phyloP scores from a whole-genome alignment of 2,329 filamentous ascomycete species.

The Dissoconium aciculare region DNA sequence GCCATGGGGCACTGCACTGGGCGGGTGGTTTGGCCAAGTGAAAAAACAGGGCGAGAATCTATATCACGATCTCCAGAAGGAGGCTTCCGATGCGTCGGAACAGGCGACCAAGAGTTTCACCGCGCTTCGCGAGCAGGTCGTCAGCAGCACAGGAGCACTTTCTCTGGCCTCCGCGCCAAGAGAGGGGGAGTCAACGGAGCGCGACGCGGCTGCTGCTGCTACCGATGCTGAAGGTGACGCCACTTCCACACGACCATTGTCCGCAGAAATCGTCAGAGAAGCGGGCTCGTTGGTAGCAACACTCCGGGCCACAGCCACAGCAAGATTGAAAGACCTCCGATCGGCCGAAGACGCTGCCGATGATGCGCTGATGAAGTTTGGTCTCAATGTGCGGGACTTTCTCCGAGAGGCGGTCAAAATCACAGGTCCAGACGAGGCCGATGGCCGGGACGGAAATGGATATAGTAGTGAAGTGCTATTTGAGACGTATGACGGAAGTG shows the following conservation, averaged over 20 bases:
- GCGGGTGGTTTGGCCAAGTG: slow-evolving; percentile 80
- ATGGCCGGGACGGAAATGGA: slow-evolving; percentile 28
- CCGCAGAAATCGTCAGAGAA: slow-evolving; percentile 37
- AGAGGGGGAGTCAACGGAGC: slow-evolving; percentile 4
- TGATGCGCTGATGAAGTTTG: slow-evolving; percentile 84
- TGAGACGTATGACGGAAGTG: slow-evolving; percentile 78
- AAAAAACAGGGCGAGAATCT: slow-evolving; percentile 83
- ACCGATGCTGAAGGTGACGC: slow-evolving; percentile 11
- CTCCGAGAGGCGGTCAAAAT: slow-evolving; percentile 81
- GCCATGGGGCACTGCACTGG: slow-evolving; percentile 78
- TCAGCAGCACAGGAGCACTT: slow-evolving; percentile 12
- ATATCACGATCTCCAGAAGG: slow-evolving; percentile 67
- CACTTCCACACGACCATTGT: slow-evolving; percentile 31
- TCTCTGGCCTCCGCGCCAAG: not conserved
- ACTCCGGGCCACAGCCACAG: slow-evolving; percentile 32
- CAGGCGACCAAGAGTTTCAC: slow-evolving; percentile 72
- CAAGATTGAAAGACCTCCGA: slow-evolving; percentile 71
- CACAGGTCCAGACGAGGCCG: slow-evolving; percentile 47
- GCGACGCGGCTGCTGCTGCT: slow-evolving; percentile 5
- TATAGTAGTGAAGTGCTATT: slow-evolving; percentile 51
- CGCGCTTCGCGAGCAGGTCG: slow-evolving; percentile 39
- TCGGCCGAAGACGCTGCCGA: slow-evolving; percentile 90
- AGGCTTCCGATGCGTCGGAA: slow-evolving; percentile 51
- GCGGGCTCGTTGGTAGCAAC: slow-evolving; percentile 56
- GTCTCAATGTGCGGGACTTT: slow-evolving; percentile 77